phyloP scores from a whole-genome alignment of 441 rosid genomes.

The Jatropha podagrica region DNA sequence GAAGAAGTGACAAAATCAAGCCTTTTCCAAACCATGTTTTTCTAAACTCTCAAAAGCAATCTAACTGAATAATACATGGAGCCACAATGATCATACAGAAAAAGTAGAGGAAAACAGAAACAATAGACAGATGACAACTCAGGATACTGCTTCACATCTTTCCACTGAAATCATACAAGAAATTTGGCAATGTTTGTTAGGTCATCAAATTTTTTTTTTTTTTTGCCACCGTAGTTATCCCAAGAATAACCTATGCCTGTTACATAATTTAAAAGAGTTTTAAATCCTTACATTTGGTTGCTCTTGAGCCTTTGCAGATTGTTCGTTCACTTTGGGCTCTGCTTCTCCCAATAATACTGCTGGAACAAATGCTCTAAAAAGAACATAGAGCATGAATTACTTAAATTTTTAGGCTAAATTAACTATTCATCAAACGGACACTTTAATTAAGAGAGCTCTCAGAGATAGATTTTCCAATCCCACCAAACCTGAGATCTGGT shows the following conservation, averaged over 20 bases:
- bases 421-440: not conserved
- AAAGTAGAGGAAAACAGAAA: not conserved
- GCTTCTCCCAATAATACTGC: constrained; percentile 96
- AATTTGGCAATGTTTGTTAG: not conserved
- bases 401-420: not conserved
- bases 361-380: constrained; percentile 95
- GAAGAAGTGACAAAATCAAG: not conserved
- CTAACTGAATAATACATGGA: not conserved
- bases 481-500: constrained; percentile 93
- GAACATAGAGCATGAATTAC: constrained; percentile 23
- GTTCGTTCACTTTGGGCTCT: constrained; percentile 79
- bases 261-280: constrained; percentile 21
- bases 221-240: not conserved
- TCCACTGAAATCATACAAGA: not conserved
- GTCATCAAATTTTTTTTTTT: not conserved
- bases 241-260: constrained; percentile 1
- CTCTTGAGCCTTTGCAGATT: constrained; percentile 67
- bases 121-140: not conserved
- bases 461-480: constrained; percentile 7
- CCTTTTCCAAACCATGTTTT: not conserved
- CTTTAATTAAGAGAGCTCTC: not conserved
- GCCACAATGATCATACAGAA: not conserved
- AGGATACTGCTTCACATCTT: not conserved
- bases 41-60: not conserved
- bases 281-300: constrained; percentile 65